Percentiles rank a stretch among this genome's conserved stretches.
Conservation (phyloP, 2,329 filamentous ascomycete genomes). For the Ceratocystis destructans region DNA sequence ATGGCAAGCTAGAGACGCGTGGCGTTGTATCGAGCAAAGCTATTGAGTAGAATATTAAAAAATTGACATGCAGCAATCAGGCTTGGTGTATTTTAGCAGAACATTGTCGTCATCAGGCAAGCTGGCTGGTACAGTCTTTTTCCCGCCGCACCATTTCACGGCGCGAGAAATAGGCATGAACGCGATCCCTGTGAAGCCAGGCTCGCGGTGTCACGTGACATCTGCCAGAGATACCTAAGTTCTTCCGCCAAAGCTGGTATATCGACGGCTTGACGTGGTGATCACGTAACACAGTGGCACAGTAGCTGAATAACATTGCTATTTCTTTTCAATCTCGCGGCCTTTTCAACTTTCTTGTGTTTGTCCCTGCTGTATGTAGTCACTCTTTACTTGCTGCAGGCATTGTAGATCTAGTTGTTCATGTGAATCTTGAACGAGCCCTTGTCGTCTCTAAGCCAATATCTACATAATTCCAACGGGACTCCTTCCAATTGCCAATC, state of each 20-base stretch:
- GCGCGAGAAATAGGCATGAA: neutral
- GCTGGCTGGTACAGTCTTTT: neutral
- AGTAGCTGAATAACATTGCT: too few species aligned
- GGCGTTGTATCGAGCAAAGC: neutral
- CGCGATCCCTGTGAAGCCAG: conserved; percentile 13
- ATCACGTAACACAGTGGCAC: neutral
- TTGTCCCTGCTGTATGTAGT: neutral
- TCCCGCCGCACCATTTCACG: neutral
- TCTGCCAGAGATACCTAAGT: too few species aligned
- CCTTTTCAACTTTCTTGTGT: neutral
- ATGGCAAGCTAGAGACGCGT: neutral
- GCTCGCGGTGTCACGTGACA: conserved; percentile 19
- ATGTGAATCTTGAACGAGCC: too few species aligned
- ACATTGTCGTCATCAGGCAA: neutral
- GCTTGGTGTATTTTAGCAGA: neutral
- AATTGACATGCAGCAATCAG: neutral
- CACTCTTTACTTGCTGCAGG: neutral
- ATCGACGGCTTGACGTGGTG: neutral
- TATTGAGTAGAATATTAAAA: neutral
- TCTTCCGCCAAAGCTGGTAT: neutral
- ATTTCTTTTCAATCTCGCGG: neutral
- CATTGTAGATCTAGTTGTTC: too few species aligned
- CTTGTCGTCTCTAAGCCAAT: too few species aligned
- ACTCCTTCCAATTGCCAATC: too few species aligned
- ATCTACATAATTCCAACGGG: too few species aligned